phyloP scores from a whole-genome alignment of 306 rosid genomes.

The peach (Prunus persica) region DNA sequence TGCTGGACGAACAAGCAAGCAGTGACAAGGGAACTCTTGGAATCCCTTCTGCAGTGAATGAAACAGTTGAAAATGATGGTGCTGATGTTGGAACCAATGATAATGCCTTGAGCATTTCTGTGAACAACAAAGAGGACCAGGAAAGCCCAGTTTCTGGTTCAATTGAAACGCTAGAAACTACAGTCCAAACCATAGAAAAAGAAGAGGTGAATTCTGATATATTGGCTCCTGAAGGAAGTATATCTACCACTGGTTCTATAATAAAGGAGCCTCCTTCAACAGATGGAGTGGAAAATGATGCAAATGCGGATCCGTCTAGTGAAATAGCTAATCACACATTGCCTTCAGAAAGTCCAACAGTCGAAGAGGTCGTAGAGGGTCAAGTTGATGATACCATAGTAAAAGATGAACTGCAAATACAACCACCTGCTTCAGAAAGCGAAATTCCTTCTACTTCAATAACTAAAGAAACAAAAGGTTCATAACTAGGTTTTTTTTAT shows the following conservation, averaged over 20 bases:
- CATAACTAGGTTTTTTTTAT: constrained; percentile 12
- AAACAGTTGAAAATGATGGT: constrained; percentile 32
- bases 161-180: constrained; percentile 6
- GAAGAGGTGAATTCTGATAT: constrained; percentile 37
- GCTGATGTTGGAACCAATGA: constrained; percentile 34
- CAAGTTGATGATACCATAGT: constrained; percentile 32
- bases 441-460: constrained; percentile 34
- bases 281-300: constrained; percentile 36
- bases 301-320: constrained; percentile 28
- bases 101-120: constrained; percentile 33
- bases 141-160: constrained; percentile 29
- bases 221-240: constrained; percentile 35
- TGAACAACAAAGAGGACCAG: constrained; percentile 25
- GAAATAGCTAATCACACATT: constrained; percentile 28
- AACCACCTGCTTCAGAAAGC: constrained; percentile 33
- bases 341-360: constrained; percentile 32
- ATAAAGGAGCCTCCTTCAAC: constrained; percentile 35
- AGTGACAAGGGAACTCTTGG: constrained; percentile 23
- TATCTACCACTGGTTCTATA: constrained; percentile 22
- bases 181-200: constrained; percentile 26
- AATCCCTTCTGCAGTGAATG: constrained; percentile 33
- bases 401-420: constrained; percentile 40
- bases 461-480: constrained; percentile 47
- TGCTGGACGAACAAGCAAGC: constrained; percentile 35
- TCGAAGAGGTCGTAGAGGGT: constrained; percentile 33